phyloP scores from a whole-genome alignment of 257 asterid genomes.

The Scutellaria barbata region DNA sequence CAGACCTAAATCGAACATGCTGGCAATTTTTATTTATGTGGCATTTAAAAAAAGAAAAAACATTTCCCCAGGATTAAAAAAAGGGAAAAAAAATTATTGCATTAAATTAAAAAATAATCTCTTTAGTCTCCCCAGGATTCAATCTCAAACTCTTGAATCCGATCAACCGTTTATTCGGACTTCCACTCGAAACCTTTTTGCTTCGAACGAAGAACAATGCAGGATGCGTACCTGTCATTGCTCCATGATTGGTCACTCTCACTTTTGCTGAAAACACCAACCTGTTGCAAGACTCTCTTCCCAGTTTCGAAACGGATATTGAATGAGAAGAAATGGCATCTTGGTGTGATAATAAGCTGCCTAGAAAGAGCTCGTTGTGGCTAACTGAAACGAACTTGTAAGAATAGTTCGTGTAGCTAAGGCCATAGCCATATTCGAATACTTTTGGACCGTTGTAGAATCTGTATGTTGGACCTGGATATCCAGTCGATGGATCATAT shows the following conservation, averaged over 20 bases:
- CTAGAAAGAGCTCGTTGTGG: slow-evolving; percentile 38
- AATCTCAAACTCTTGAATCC: slow-evolving; percentile 56
- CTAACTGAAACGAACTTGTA: slow-evolving; percentile 48
- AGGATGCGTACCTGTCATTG: slow-evolving; percentile 58
- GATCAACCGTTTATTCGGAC: slow-evolving; percentile 50
- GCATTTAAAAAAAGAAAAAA: no score
- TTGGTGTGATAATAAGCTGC: not conserved
- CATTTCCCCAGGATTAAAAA: no score
- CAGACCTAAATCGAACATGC: no score
- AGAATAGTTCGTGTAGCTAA: slow-evolving; percentile 62
- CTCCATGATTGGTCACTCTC: slow-evolving; percentile 50
- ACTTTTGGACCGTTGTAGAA: slow-evolving; percentile 71
- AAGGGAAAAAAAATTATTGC: no score
- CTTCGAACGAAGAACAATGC: slow-evolving; percentile 46
- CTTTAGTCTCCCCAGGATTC: slow-evolving; percentile 41
- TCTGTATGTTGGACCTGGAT: slow-evolving; percentile 77
- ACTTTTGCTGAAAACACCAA: slow-evolving; percentile 42
- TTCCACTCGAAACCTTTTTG: slow-evolving; percentile 33
- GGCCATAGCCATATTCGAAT: slow-evolving; percentile 68
- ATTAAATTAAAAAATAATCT: no score
- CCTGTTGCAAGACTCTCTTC: slow-evolving; percentile 37
- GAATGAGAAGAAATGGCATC: slow-evolving; percentile 23
- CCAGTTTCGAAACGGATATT: slow-evolving; percentile 46
- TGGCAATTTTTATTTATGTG: no score
- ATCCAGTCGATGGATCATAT: slow-evolving; percentile 62